phyloP scores from a whole-genome alignment of 1,284 basidiomycete species.

The Tilletia horrida region DNA sequence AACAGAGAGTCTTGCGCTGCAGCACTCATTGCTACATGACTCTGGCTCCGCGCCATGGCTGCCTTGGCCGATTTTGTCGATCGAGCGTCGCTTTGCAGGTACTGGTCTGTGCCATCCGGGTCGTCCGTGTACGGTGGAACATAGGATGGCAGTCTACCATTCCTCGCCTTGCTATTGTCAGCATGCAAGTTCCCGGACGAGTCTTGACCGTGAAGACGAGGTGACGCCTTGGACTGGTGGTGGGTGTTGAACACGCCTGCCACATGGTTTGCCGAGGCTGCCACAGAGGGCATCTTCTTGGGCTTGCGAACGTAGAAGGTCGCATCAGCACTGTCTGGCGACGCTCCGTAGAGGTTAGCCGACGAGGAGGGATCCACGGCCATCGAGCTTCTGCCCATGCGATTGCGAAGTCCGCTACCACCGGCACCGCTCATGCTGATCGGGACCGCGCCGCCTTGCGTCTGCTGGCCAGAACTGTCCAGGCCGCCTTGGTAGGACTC shows the following conservation, averaged over 20 bases:
- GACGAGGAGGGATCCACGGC: background rate
- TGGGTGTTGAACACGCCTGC: constrained; percentile 10
- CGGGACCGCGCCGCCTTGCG: constrained; percentile 4
- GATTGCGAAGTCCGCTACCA: constrained; percentile 10
- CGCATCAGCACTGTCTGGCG: constrained; percentile 48
- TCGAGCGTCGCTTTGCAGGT: constrained; percentile 48
- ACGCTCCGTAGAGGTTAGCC: constrained; percentile 33
- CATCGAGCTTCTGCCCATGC: background rate
- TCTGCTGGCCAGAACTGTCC: background rate
- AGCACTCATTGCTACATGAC: constrained; percentile 5
- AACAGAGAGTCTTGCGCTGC: background rate
- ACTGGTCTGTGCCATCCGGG: constrained; percentile 45
- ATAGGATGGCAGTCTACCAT: constrained; percentile 4
- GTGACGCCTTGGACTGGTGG: background rate
- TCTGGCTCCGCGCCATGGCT: constrained; percentile 17
- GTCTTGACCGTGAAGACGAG: background rate
- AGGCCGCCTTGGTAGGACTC: background rate
- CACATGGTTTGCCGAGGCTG: constrained; percentile 26
- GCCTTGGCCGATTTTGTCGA: constrained; percentile 32
- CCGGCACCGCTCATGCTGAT: background rate
- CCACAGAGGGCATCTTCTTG: constrained; percentile 34
- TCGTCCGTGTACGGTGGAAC: constrained; percentile 4
- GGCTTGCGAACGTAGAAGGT: constrained; percentile 52
- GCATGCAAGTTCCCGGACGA: constrained; percentile 1
- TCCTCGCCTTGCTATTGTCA: constrained; percentile 30